phyloP scores from a whole-genome alignment of 352 stramenopile species.

The Globisporangium sylvaticum region DNA sequence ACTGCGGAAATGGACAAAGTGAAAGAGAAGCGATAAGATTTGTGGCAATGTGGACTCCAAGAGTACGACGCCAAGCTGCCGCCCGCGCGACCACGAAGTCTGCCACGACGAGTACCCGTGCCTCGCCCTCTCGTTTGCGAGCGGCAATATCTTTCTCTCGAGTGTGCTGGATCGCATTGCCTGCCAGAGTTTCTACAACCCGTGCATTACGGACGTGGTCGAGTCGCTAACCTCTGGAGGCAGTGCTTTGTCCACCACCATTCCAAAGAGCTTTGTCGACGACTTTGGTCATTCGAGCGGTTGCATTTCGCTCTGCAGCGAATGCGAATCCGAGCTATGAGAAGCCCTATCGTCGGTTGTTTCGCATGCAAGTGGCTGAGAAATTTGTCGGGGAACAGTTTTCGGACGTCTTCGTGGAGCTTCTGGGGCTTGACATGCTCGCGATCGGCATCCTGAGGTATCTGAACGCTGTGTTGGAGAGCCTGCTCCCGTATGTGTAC shows the following conservation, averaged over 20 bases:
- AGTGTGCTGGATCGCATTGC: constrained; percentile 59
- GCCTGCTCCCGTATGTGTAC: constrained; percentile 60
- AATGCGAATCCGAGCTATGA: no score
- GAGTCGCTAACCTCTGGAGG: constrained; percentile 37
- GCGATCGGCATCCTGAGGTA: constrained; percentile 43
- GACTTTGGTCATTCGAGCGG: neutral
- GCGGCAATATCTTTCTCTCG: constrained; percentile 46
- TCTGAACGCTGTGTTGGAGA: constrained; percentile 36
- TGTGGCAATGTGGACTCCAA: constrained; percentile 7
- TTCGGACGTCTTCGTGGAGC: constrained; percentile 38
- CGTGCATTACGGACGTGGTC: constrained; percentile 65
- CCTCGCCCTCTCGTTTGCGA: constrained; percentile 48
- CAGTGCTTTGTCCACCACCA: constrained; percentile 9
- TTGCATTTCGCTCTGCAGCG: no score
- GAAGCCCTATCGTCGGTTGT: constrained; percentile 21
- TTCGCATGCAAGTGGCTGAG: constrained; percentile 38
- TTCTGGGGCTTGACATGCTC: constrained; percentile 37
- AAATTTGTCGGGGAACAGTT: constrained; percentile 41
- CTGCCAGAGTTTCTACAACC: constrained; percentile 77
- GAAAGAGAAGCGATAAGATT: neutral
- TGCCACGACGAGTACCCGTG: constrained; percentile 45
- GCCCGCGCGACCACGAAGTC: constrained; percentile 37
- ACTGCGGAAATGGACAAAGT: neutral
- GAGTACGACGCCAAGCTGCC: constrained; percentile 33
- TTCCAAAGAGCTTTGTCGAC: constrained; percentile 27